Base-by-base conservation (phyloP, 2,329 filamentous ascomycete species). In the Fusarium sp. region DNA sequence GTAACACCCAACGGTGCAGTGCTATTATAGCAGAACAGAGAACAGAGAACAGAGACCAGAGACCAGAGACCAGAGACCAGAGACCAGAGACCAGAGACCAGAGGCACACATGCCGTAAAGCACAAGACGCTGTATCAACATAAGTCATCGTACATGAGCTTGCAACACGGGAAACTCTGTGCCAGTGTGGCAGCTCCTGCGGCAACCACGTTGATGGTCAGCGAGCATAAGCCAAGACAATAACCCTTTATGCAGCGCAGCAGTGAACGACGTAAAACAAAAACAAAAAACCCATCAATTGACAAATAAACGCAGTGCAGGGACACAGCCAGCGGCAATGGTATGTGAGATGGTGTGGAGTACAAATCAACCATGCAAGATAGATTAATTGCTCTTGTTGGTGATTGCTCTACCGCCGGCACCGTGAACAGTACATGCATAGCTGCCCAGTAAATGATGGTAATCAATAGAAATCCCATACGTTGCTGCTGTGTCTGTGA, bases 281-380 rank as follows among this genome's bases (percentile, higher is more conserved):
- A 14, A 24, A 23, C 12, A 28, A 10, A 10, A 28, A 4, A 9
- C 23, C 23, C 4, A 42, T 30, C 36, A 39, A 52, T 20, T 36
- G 12, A 20, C 17, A 39, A 40, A 56, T 56, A 45, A 36, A 51
- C 23, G 42, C 38, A 19, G 20, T 52, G 26, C 30, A 56, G 56
- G 36, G 52, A 36, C 38, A 56, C 26, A 28, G 10, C 26, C 10
- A 28, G 26, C 19, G 23, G n/a, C 24, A 32, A 47, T 10, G 46
- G 26, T 55, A 45, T n/a, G 43, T 11, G 38, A 56, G 36, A 53
- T 46, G 55, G 48, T 57, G 56, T 60, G 28, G 56, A 49, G 56
- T 32, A 39, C n/a, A 60, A 21, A 15, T 48, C 38, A 10, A 23
- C 26, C 23, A 44, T 45, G 32, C 38, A 45, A 62, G 21, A 49